Evolutionary conservation across 129 eudicot species (phyloP).

Genomic region (Arctium minus): DNA sequence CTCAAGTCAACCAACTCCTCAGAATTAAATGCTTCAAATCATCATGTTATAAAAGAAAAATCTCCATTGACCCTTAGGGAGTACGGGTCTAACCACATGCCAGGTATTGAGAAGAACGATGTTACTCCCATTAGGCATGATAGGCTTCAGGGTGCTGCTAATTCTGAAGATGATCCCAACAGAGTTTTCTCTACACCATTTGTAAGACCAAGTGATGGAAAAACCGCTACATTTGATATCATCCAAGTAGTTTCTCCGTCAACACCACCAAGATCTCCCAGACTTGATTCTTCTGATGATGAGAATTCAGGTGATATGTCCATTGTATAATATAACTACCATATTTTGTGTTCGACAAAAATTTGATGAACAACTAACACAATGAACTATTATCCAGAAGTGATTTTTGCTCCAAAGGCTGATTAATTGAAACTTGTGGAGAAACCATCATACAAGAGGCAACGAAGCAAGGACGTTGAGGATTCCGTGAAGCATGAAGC

Average conservation of each 20-base stretch:
- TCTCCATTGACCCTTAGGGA: slow-evolving; percentile 26
- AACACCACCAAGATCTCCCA: slow-evolving; percentile 57
- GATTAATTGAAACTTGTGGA: slow-evolving; percentile 27
- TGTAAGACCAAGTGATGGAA: not conserved
- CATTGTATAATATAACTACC: too few species aligned
- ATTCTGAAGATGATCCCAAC: not conserved
- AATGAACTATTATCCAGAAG: slow-evolving; percentile 28
- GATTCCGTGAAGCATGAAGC: slow-evolving; percentile 45
- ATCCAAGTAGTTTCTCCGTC: slow-evolving; percentile 9
- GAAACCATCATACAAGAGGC: slow-evolving; percentile 49
- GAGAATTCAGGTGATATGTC: slow-evolving; percentile 52
- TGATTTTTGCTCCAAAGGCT: slow-evolving; percentile 32
- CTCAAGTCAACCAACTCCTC: slow-evolving; percentile 5
- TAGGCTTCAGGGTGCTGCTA: too few species aligned
- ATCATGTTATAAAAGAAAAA: not conserved
- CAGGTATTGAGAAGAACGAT: not conserved
- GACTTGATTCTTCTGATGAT: slow-evolving; percentile 56
- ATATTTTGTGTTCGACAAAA: not conserved
- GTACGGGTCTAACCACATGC: slow-evolving; percentile 17
- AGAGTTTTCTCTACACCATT: not conserved
- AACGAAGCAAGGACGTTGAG: slow-evolving; percentile 39
- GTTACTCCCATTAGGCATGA: slow-evolving; percentile 13
- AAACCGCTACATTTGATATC: not conserved
- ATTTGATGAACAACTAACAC: slow-evolving; percentile 3
- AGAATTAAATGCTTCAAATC: not conserved